Evolutionary conservation across 1,139 yeast species (phyloP).

Genomic region (Magnusiomyces clavatus): DNA sequence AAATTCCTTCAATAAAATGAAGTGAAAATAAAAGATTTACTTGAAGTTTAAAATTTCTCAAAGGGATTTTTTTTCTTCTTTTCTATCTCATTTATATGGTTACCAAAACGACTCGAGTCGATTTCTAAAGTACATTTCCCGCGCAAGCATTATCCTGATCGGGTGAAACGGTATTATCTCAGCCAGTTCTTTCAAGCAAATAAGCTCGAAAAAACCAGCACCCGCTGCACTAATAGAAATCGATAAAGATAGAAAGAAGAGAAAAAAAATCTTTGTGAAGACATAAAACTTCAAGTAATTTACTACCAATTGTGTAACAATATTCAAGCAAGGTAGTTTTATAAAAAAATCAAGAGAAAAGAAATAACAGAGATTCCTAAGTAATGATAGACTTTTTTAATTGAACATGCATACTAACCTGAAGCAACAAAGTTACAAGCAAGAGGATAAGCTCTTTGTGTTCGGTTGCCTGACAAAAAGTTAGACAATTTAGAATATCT

Average conservation of each 20-base stretch:
- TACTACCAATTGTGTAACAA: background rate
- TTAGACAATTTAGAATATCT: constrained; percentile 33
- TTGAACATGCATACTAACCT: constrained; percentile 46
- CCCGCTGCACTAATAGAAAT: constrained; percentile 6
- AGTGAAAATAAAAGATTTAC: too few species aligned
- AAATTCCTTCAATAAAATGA: too few species aligned
- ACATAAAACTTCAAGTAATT: background rate
- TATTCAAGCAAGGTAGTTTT: background rate
- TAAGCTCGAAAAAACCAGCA: constrained; percentile 2
- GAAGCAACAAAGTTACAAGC: constrained; percentile 83
- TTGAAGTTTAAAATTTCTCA: too few species aligned
- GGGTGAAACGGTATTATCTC: constrained; percentile 80
- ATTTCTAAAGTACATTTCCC: constrained; percentile 43
- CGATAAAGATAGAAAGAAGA: background rate
- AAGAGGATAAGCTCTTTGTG: constrained; percentile 61
- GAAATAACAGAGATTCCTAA: background rate
- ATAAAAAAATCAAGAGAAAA: background rate
- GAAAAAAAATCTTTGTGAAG: too few species aligned
- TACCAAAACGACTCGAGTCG: too few species aligned
- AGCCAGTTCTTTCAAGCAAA: constrained; percentile 34
- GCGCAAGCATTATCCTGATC: constrained; percentile 87
- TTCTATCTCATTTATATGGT: too few species aligned
- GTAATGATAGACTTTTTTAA: background rate
- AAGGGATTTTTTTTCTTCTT: too few species aligned
- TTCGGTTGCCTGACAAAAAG: constrained; percentile 69